Evolutionary conservation across 768 basidiomycete species (phyloP).

Genomic region (Hortiboletus flavorubellus): DNA sequence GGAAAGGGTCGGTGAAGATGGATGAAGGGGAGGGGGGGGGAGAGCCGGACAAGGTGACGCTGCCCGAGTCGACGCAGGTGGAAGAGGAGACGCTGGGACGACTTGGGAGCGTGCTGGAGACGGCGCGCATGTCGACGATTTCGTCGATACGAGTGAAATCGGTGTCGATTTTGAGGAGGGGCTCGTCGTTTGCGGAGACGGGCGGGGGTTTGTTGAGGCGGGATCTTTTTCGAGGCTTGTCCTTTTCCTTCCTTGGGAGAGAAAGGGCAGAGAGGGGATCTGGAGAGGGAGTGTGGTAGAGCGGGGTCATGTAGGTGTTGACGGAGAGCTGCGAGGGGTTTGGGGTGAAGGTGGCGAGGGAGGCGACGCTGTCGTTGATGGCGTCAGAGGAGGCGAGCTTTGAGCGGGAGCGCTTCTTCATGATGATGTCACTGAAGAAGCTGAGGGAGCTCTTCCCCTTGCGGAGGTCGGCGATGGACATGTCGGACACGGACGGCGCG

Average conservation of each 20-base stretch:
- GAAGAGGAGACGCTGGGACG: slow-evolving; percentile 21
- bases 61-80: slow-evolving; percentile 24
- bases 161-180: slow-evolving; percentile 22
- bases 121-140: slow-evolving; percentile 53
- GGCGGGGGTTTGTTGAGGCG: slow-evolving; percentile 25
- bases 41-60: slow-evolving; percentile 37
- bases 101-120: slow-evolving; percentile 6
- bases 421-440: slow-evolving; percentile 39
- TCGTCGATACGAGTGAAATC: slow-evolving; percentile 68
- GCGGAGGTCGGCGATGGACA: slow-evolving; percentile 36
- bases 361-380: slow-evolving; percentile 24
- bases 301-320: slow-evolving; percentile 16
- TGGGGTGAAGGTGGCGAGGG: slow-evolving; percentile 39
- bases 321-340: slow-evolving; percentile 30
- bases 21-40: slow-evolving; percentile 38
- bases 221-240: slow-evolving; percentile 14
- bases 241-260: slow-evolving; percentile 29
- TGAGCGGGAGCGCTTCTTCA: slow-evolving; percentile 39
- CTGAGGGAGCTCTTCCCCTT: slow-evolving; percentile 49
- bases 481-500: slow-evolving; percentile 32
- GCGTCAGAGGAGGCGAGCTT: slow-evolving; percentile 37
- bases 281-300: neutral
- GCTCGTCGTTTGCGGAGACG: slow-evolving; percentile 28
- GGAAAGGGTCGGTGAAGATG: slow-evolving; percentile 39
- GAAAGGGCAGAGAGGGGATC: neutral